Conservation (phyloP, 768 basidiomycete genomes). For the Lactarius evosmus region DNA sequence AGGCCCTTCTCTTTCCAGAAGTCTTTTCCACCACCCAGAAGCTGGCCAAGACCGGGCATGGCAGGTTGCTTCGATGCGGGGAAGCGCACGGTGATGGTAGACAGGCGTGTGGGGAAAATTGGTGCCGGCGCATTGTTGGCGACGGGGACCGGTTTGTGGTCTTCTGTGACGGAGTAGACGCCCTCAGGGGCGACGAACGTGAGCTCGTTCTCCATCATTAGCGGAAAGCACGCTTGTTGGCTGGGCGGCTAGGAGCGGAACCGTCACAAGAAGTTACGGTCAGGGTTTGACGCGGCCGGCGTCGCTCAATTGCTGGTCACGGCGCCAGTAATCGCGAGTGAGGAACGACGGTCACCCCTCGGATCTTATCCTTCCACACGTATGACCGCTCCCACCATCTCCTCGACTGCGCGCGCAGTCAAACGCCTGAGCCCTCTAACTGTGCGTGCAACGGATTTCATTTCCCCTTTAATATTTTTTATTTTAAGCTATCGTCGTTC, state of each 20-base stretch:
- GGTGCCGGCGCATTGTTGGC: constrained; percentile 40
- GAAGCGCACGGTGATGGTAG: constrained; percentile 60
- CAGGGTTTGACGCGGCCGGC: neutral
- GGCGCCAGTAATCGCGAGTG: constrained; percentile 21
- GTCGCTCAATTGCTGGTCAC: constrained; percentile 22
- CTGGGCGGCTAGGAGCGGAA: constrained; percentile 9
- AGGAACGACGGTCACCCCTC: constrained; percentile 1
- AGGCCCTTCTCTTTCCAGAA: constrained; percentile 51
- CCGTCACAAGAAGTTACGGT: neutral
- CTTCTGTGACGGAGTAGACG: constrained; percentile 84
- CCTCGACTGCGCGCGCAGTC: constrained; percentile 26
- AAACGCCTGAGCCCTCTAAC: constrained; percentile 19
- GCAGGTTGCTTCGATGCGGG: constrained; percentile 51
- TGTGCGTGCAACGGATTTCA: constrained; percentile 2
- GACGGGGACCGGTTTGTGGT: constrained; percentile 61
- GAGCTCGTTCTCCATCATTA: constrained; percentile 68
- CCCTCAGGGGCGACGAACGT: constrained; percentile 89
- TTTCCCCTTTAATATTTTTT: neutral
- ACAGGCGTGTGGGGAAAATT: constrained; percentile 58
- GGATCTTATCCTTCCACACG: constrained; percentile 32
- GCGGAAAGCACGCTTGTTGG: constrained; percentile 14
- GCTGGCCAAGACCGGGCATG: constrained; percentile 61
- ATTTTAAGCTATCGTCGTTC: constrained; percentile 1
- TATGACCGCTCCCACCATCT: constrained; percentile 31
- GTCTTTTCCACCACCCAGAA: constrained; percentile 67